These are phyloP conservation scores for Cinnamomum micranthum DNA, from an alignment of 164 flowering plant species.

Conservation along the genomic window DNA sequence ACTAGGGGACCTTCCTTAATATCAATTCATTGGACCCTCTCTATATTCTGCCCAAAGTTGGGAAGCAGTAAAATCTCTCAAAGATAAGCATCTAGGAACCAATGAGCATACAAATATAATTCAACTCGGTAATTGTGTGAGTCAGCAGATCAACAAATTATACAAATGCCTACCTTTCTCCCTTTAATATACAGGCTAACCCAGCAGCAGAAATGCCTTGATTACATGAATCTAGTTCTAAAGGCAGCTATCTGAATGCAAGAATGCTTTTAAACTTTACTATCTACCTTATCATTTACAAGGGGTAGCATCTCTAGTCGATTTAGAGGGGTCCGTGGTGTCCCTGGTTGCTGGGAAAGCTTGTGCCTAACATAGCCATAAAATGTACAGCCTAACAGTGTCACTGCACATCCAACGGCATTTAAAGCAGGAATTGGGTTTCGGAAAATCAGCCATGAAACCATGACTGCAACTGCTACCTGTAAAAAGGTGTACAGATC, in stretches of 20 bases:
- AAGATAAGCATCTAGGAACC: no score
- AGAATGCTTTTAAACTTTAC: constrained; percentile 40
- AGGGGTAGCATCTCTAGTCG: constrained; percentile 70
- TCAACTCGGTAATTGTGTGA: no score
- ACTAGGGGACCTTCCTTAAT: no score
- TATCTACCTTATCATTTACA: constrained; percentile 79
- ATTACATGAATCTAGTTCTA: background rate
- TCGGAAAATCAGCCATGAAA: constrained; percentile 85
- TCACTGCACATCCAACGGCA: constrained; percentile 83
- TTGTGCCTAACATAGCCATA: constrained; percentile 91
- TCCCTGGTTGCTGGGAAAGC: constrained; percentile 78
- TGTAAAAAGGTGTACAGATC: constrained; percentile 18
- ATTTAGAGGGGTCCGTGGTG: constrained; percentile 62
- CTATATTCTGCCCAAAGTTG: no score
- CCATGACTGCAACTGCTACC: constrained; percentile 93
- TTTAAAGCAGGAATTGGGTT: constrained; percentile 82
- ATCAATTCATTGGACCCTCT: no score
- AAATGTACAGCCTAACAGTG: constrained; percentile 92
- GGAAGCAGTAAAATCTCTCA: no score
- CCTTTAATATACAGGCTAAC: no score
- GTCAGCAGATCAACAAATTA: no score
- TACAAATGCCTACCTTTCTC: no score
- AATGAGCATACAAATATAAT: no score
- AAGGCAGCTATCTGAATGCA: background rate
- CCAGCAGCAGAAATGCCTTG: no score